Base-by-base conservation (phyloP, 2,329 filamentous ascomycete genomes). In the Lachnellula arida region DNA sequence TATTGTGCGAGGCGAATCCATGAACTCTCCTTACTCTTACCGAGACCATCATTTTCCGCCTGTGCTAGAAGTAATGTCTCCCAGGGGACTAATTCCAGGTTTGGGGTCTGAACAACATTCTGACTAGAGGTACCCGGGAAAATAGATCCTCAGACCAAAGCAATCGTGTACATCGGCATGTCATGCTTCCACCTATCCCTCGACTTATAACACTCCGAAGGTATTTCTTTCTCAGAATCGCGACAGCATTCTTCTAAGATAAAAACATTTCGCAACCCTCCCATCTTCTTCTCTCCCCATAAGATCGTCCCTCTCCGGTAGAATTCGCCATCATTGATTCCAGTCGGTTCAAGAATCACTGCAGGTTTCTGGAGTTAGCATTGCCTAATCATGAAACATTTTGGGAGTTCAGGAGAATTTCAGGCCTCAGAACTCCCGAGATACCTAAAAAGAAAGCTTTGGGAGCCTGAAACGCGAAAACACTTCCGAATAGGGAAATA, bases 151-250 rank as follows among this genome's bases (percentile, higher is more conserved):
- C 48, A 56, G 34, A 56, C 49, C 25, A 56, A 22, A 15, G 37
- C 32, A 19, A 56, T n/a, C 4, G 44, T 34, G 46, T 48, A 56
- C 28, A 56, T 22, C 15, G 50, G 49, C 23, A 49, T 37, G 4
- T 39, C 49, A 17, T 43, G 34, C 28, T 32, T 35, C 19, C 49
- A 44, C 12, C 54, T 50, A 9, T 49, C 54, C 23, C 48, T 35
- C 7, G 44, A 40, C n/a, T 49, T 23, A 32, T 53, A 53, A 1
- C 43, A 12, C 8, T 39, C 39, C 6, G 22, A 39, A 2, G 37
- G 46, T 7, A 54, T 32, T 8, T 43, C 46, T 7, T 46, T 34
- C 15, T 35, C n/a, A 28, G 34, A 39, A n/a, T 54, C 37, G 12
- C 49, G 19, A 22, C 35, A 47, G 34, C 39, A 49, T 5, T 32